Evolutionary conservation across 1,139 yeast species (phyloP), one percentile per base, ranked within the genome.

Genomic region (Sugiyamaella sp.): DNA sequence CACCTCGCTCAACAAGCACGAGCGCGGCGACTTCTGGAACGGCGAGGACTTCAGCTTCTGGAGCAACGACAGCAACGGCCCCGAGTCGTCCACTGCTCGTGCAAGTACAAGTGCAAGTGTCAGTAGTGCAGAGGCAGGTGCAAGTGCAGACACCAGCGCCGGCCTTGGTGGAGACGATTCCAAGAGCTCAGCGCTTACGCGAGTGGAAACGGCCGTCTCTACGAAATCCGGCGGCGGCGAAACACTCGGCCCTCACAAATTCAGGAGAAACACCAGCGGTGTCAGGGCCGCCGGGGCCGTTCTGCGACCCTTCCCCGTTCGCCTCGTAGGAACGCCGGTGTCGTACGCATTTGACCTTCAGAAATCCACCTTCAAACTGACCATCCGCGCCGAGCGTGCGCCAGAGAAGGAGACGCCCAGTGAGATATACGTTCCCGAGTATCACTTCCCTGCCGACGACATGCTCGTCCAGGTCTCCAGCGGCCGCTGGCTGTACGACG

Each of bases 21-120:
- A 77, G 61, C 82, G 85, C 84, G 97, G 97, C 0, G 97, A 89
- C 66, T 70, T 79, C 41, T 89, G 96, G 95, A 89, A 89, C 64
- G 82, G 87, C 60, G 97, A 89, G 66, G 97, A 89, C 67, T 89
- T 89, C 64, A 86, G 96, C 1, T 80, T 89, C 57, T 88, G 87
- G 88, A 84, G 90, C 9, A 60, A 55, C 53, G 65, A 52, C 52
- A 63, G 24, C n/a, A 35, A 39, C 24, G 62, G 43, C 55, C 19
- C 22, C 51, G 39, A 49, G 20, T n/a, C n/a, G n/a, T n/a, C n/a
- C n/a, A n/a, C n/a, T n/a, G n/a, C n/a, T n/a, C n/a, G n/a, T n/a
- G 37, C 45, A 17, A 19, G 48, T 21, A 29, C 12, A 9, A 14
- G 25, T 1, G 35, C 14, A 8, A 22, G n/a, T 21, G 33, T 14